phyloP scores from a whole-genome alignment of 2,329 filamentous ascomycete species.

The Colletotrichum sp. region DNA sequence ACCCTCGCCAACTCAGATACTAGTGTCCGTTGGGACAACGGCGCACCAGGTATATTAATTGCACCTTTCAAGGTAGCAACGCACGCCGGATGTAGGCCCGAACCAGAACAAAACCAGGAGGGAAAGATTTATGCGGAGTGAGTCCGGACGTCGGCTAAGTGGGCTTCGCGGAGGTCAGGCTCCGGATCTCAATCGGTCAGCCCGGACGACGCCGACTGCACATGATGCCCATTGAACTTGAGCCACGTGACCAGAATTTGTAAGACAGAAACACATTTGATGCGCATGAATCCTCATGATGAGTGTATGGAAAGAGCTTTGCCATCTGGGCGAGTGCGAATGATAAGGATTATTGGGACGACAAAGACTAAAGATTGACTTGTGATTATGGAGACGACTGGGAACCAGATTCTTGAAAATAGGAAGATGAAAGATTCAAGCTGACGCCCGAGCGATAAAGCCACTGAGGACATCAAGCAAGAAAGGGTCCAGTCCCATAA shows the following conservation, averaged over 20 bases:
- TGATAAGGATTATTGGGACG: neutral
- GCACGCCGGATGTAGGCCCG: neutral
- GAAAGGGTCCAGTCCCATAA: conserved; percentile 12
- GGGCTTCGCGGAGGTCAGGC: neutral
- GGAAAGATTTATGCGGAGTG: neutral
- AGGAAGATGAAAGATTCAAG: neutral
- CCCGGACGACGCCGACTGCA: neutral
- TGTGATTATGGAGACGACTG: neutral
- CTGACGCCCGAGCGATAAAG: neutral
- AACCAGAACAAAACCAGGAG: neutral
- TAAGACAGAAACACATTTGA: neutral
- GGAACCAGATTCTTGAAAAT: neutral
- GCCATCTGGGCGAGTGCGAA: neutral
- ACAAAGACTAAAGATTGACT: neutral
- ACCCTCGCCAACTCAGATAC: neutral
- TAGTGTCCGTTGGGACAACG: neutral
- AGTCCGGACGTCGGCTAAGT: neutral
- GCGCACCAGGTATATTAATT: neutral
- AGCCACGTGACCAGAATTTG: neutral
- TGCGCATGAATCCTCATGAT: neutral
- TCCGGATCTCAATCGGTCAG: conserved; percentile 5
- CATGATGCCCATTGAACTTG: neutral
- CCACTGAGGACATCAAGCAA: conserved; percentile 2
- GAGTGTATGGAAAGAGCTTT: neutral
- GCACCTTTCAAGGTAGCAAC: neutral